phyloP scores from a whole-genome alignment of 495 filamentous ascomycete species.

The Tricharina praecox region DNA sequence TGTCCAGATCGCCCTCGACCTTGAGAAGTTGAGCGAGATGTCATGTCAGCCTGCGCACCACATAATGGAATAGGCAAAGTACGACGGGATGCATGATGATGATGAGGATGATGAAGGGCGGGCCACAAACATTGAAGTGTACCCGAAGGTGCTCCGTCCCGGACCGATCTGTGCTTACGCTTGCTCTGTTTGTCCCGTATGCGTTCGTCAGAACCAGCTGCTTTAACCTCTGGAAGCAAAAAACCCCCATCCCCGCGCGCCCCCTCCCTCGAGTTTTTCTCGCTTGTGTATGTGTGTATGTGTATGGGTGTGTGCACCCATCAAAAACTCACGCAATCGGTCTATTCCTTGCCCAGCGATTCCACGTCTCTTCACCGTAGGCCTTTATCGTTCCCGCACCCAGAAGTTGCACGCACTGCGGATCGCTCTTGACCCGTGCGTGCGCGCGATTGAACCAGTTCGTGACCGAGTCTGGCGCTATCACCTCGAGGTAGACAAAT shows the following conservation, averaged over 20 bases:
- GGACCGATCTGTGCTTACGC: slow-evolving; percentile 38
- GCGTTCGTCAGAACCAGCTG: too few species aligned
- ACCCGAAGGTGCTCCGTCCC: slow-evolving; percentile 69
- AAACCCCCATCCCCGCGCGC: too few species aligned
- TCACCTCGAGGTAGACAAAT: slow-evolving; percentile 70
- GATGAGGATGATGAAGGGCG: background rate
- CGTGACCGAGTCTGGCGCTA: slow-evolving; percentile 68
- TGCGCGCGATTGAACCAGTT: slow-evolving; percentile 80
- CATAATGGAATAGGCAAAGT: background rate
- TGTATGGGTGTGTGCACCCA: too few species aligned
- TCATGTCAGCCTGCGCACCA: too few species aligned
- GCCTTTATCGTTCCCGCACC: slow-evolving; percentile 61
- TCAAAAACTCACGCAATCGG: slow-evolving; percentile 52
- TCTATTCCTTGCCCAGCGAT: slow-evolving; percentile 68
- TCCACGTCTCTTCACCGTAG: slow-evolving; percentile 66
- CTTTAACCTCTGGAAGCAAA: too few species aligned
- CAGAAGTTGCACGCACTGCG: slow-evolving; percentile 53
- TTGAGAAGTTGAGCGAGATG: slow-evolving; percentile 27
- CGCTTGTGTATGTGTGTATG: too few species aligned
- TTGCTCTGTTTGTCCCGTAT: slow-evolving; percentile 4
- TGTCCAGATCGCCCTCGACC: slow-evolving; percentile 67
- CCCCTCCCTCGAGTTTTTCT: too few species aligned
- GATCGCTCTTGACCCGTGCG: slow-evolving; percentile 55
- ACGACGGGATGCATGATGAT: too few species aligned
- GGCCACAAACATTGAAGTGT: slow-evolving; percentile 56